Evolutionary conservation across 2,329 filamentous ascomycete genomes (phyloP), one percentile per base, ranked within the genome.

Genomic region (Trichoderma atroviride): DNA sequence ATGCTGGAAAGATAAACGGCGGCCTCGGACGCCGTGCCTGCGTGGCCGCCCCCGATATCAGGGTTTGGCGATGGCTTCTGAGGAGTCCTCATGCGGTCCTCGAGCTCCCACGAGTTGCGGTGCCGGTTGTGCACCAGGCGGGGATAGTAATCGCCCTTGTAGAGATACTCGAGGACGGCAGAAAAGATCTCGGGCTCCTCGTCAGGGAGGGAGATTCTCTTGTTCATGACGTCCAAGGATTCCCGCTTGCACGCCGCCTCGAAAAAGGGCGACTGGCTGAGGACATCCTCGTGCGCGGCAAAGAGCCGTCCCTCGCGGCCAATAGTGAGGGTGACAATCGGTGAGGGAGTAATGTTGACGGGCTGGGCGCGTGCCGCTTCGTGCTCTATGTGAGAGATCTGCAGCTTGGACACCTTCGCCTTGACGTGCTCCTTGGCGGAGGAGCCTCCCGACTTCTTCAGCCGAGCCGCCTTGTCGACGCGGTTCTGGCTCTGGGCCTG

Each of bases 71-170:
- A 85, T 78, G 85, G 84, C 73, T 82, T 78, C 68, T 81, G 80
- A 73, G 84, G 83, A 56, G 83, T 83, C 47, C 72, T 72, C 70
- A 71, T 74, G 57, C 76, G 74, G 80, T 92, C 91, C 87, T 97
- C 93, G 83, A 97, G 92, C 80, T 93, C 89, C 92, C 92, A 97
- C 83, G 91, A 91, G 85, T 92, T 91, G 79, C 89, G 91, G 81
- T 90, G 90, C 86, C 92, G 93, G 87, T 92, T 92, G 81, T 93
- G 92, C 75, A 97, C 79, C 83, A 97, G 86, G 81, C 93, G 92
- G 69, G 94, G 94, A 81, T 92, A 96, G 84, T 97, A 97, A 86
- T 97, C 94, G 74, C 92, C 93, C 85, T 96, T 97, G 90, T 97
- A 97, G 74, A 97, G 89, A 81, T 94, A 97, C 85, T 97, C 94